Evolutionary conservation across 805 yeast species (phyloP).

Genomic region (Wickerhamomyces queroliae): DNA sequence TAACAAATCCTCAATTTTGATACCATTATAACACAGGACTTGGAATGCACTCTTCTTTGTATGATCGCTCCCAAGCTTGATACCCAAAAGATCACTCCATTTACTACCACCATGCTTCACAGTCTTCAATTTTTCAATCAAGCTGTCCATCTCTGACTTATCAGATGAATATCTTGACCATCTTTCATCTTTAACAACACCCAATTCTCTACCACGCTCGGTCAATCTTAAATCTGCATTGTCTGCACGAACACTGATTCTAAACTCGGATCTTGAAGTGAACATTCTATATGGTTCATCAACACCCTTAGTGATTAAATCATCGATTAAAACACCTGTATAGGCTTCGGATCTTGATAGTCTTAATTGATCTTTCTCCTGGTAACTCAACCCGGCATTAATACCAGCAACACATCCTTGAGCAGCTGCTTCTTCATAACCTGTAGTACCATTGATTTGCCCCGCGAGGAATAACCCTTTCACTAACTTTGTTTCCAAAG

Average conservation of each 20-base stretch:
- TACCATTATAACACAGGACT: constrained; percentile 51
- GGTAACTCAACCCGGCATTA: constrained; percentile 71
- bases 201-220: constrained; percentile 53
- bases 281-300: constrained; percentile 98
- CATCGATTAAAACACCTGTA: constrained; percentile 90
- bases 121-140: constrained; percentile 39
- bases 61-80: constrained; percentile 48
- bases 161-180: constrained; percentile 44
- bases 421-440: constrained; percentile 98
- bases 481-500: constrained; percentile 77
- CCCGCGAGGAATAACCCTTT: constrained; percentile 87
- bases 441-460: constrained; percentile 97
- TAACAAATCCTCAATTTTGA: constrained; percentile 11
- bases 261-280: constrained; percentile 90
- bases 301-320: constrained; percentile 90
- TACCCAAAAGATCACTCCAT: constrained; percentile 53
- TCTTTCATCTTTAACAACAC: constrained; percentile 60
- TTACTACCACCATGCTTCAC: constrained; percentile 45
- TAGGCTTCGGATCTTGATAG: constrained; percentile 80
- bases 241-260: constrained; percentile 86
- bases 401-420: constrained; percentile 96
- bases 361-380: constrained; percentile 37
- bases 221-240: constrained; percentile 90
- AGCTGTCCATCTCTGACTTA: constrained; percentile 33
- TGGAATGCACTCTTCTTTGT: constrained; percentile 63